A percentile compares a stretch with the other conserved stretches of the same genome.
Evolutionary conservation across 768 basidiomycete genomes (phyloP).

Genomic region (Mrakia gelida): DNA sequence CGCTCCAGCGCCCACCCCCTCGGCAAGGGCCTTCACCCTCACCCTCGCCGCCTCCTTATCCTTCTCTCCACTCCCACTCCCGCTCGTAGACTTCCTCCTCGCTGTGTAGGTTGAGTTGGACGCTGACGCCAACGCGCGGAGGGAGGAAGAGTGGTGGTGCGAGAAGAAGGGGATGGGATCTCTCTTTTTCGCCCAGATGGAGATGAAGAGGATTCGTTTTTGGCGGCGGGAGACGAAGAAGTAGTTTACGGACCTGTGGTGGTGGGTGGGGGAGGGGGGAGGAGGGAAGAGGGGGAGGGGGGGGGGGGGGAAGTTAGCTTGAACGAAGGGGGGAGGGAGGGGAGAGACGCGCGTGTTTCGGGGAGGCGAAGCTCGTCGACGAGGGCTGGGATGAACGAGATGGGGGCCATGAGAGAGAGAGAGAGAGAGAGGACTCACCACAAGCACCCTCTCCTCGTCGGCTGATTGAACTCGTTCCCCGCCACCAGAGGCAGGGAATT

Average conservation of each 20-base stretch:
- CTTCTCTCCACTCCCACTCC: neutral
- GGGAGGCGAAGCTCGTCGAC: too few relatives aligned
- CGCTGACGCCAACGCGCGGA: neutral
- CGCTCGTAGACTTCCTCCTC: neutral
- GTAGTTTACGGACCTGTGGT: conserved; percentile 31
- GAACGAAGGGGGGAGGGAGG: neutral
- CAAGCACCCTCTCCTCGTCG: conserved; percentile 21
- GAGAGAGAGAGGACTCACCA: neutral
- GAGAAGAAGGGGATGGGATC: conserved; percentile 19
- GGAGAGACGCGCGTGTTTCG: too few relatives aligned
- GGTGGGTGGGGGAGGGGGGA: too few relatives aligned
- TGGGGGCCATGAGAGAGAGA: too few relatives aligned
- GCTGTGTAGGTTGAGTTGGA: neutral
- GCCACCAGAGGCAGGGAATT: conserved; percentile 23
- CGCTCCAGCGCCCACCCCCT: neutral
- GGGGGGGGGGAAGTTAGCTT: neutral
- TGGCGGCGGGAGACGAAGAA: conserved; percentile 31
- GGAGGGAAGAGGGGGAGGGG: too few relatives aligned
- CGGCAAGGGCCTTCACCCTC: neutral
- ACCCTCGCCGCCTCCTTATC: neutral
- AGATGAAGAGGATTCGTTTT: conserved; percentile 30
- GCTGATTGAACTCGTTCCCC: neutral
- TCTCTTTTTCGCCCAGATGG: conserved; percentile 29
- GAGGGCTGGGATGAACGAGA: neutral
- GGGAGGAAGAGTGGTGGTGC: neutral